A percentile compares a stretch with the other conserved stretches of the same genome.
Conservation (phyloP, 2,329 filamentous ascomycete genomes). For the Trichoderma sp. region DNA sequence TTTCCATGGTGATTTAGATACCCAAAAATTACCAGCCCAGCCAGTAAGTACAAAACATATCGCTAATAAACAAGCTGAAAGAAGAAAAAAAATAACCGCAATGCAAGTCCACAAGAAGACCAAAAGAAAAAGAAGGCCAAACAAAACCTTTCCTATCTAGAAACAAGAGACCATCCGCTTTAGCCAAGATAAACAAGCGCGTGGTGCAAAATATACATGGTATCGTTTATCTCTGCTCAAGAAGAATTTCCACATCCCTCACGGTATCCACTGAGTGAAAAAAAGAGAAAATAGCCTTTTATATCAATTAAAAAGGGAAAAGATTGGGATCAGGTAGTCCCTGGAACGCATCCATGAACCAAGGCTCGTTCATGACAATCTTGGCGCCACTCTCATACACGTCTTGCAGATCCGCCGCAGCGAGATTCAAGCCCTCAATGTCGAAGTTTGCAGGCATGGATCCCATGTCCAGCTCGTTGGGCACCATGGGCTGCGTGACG, state of each 20-base stretch:
- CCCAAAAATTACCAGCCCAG: background rate
- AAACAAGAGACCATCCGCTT: background rate
- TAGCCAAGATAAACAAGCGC: background rate
- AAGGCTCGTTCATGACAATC: slow-evolving; percentile 47
- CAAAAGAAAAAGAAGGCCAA: background rate
- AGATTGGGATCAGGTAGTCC: slow-evolving; percentile 42
- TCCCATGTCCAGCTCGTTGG: slow-evolving; percentile 31
- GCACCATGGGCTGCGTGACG: slow-evolving; percentile 15
- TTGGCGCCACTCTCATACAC: slow-evolving; percentile 42
- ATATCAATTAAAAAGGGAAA: slow-evolving; percentile 41
- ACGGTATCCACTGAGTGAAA: background rate
- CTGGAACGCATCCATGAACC: slow-evolving; percentile 46
- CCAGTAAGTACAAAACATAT: background rate
- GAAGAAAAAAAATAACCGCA: background rate
- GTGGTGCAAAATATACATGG: background rate
- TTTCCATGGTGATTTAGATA: background rate
- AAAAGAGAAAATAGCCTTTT: background rate
- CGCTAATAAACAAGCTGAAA: background rate
- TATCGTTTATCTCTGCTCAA: background rate
- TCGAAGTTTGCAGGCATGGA: slow-evolving; percentile 38
- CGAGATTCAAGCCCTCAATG: slow-evolving; percentile 38
- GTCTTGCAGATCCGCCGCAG: slow-evolving; percentile 35
- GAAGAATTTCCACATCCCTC: background rate
- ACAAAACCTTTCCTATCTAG: background rate
- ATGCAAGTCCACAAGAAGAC: background rate